Evolutionary conservation across 306 rosid species (phyloP).

Genomic region (Acacia crassicarpa): DNA sequence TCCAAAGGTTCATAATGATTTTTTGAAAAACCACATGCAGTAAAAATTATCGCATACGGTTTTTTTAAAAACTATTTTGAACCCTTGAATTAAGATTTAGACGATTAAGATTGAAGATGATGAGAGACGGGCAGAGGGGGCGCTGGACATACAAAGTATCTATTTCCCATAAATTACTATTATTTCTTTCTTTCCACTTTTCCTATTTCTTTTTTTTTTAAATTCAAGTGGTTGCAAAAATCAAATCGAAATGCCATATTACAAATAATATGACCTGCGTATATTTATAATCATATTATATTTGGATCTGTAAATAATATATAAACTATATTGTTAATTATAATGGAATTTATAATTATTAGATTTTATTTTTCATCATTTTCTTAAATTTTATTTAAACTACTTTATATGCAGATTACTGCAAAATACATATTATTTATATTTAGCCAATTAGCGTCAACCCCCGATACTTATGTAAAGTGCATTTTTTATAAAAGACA

Average conservation of each 20-base stretch:
- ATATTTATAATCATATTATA: neutral
- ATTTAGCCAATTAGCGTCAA: neutral
- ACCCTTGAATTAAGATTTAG: too few species aligned
- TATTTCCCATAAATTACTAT: too few species aligned
- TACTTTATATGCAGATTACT: neutral
- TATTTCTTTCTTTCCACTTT: constrained; percentile 21
- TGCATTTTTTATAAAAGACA: neutral
- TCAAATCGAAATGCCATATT: constrained; percentile 6
- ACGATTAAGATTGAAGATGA: too few species aligned
- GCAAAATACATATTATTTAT: neutral
- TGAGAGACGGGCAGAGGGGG: too few species aligned
- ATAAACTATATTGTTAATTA: neutral
- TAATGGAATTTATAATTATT: neutral
- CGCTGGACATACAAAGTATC: too few species aligned
- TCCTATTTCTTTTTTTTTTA: constrained; percentile 6
- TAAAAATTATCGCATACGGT: too few species aligned
- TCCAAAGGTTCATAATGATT: too few species aligned
- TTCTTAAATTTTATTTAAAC: neutral
- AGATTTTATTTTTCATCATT: neutral
- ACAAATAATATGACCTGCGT: neutral
- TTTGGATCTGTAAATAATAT: neutral
- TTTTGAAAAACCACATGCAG: too few species aligned
- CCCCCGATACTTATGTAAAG: neutral
- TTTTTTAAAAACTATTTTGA: too few species aligned
- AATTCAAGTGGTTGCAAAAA: constrained; percentile 6